phyloP scores from a whole-genome alignment of 495 filamentous ascomycete species.

The Trypethelium eluteriae region DNA sequence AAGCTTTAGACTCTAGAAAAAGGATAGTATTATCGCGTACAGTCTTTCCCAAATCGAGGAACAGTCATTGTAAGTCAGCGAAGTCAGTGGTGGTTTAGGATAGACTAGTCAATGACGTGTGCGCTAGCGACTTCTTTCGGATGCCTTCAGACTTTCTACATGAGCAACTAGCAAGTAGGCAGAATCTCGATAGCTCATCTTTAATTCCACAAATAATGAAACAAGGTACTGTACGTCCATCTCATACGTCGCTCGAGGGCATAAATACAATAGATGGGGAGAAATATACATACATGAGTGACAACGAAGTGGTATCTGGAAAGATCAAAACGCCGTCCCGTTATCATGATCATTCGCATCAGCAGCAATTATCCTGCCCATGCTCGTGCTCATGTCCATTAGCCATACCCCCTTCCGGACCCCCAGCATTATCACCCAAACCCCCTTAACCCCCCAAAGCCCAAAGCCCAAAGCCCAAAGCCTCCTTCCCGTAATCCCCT shows the following conservation, averaged over 20 bases:
- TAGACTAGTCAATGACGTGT: no score
- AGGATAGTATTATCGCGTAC: no score
- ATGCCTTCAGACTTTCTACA: no score
- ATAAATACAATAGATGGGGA: conserved; percentile 1
- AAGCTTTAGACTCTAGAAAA: no score
- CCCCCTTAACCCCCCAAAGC: neutral
- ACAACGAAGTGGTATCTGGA: conserved; percentile 7
- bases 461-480: no score
- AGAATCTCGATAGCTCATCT: neutral
- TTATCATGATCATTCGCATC: neutral
- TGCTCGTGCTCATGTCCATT: neutral
- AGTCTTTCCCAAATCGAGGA: no score
- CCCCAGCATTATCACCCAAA: neutral
- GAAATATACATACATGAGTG: neutral
- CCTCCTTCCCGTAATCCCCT: conserved; percentile 12
- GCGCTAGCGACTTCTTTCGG: no score
- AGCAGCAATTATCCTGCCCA: neutral
- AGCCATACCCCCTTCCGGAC: neutral
- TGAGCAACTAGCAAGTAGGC: no score
- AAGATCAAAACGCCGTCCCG: neutral
- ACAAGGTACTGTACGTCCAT: neutral
- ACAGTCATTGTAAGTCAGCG: no score
- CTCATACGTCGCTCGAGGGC: neutral
- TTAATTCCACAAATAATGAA: neutral
- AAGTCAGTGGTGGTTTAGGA: no score